Evolutionary conservation across 352 stramenopile genomes (phyloP).

Genomic region (Pythium sukuiense): DNA sequence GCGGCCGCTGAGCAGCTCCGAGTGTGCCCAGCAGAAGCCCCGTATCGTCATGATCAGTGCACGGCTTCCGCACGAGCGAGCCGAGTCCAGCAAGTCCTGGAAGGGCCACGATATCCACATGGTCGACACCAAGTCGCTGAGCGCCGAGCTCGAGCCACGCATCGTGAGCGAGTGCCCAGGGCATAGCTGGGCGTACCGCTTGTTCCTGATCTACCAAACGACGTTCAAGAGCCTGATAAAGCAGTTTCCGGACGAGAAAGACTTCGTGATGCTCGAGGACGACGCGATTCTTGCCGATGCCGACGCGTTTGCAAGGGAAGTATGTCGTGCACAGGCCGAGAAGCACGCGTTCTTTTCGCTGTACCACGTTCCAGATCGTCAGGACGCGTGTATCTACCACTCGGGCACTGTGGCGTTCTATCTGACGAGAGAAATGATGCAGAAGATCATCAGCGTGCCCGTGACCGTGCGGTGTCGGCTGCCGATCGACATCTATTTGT

Average conservation of each 20-base stretch:
- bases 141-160: constrained; percentile 1
- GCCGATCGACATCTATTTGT: constrained; percentile 16
- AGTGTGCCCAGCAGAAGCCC: not conserved
- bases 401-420: constrained; percentile 18
- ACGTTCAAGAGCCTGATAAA: constrained; percentile 1
- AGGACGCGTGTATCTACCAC: constrained; percentile 17
- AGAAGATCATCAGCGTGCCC: constrained; percentile 2
- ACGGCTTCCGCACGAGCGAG: constrained; percentile 1
- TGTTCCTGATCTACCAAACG: constrained; percentile 14
- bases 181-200: constrained; percentile 9
- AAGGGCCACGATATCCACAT: not conserved
- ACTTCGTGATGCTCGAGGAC: constrained; percentile 18
- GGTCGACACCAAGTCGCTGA: constrained; percentile 14
- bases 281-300: constrained; percentile 12
- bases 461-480: not conserved
- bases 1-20: not conserved
- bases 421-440: constrained; percentile 10
- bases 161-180: constrained; percentile 5
- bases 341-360: constrained; percentile 13
- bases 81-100: constrained; percentile 9
- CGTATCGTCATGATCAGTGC: constrained; percentile 15
- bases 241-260: constrained; percentile 1
- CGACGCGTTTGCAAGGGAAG: not conserved
- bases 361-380: not conserved
- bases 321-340: constrained; percentile 9